These are phyloP conservation scores for Osmanthus fragrans DNA, from an alignment of 257 asterid genomes.

Conservation along the genomic window DNA sequence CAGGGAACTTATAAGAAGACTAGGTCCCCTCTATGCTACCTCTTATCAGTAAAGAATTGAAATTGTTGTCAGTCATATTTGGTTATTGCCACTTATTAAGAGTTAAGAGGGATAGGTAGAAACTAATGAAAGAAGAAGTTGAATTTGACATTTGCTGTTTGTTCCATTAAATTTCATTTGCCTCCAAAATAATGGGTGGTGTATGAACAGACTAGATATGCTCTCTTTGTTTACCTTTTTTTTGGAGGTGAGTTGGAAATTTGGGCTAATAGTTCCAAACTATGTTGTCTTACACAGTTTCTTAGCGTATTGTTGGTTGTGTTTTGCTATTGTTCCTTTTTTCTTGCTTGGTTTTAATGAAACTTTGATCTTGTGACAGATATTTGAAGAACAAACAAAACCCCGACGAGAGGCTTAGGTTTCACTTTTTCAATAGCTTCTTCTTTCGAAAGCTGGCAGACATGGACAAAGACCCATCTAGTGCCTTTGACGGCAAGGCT, in stretches of 20 bases:
- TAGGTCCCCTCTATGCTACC: not conserved
- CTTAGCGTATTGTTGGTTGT: conserved; percentile 12
- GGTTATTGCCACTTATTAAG: conserved; percentile 1
- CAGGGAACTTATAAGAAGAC: not conserved
- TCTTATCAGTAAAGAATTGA: conserved; percentile 9
- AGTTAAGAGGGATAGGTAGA: conserved; percentile 1
- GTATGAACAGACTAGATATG: conserved; percentile 6
- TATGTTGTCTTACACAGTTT: conserved; percentile 14
- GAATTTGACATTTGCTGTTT: conserved; percentile 14
- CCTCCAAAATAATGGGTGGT: conserved; percentile 10
- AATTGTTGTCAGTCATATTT: not conserved
- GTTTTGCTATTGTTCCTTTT: conserved; percentile 2
- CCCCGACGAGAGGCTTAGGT: conserved; percentile 55
- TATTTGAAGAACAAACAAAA: conserved; percentile 62
- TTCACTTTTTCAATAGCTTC: conserved; percentile 92
- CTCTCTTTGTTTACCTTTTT: not conserved
- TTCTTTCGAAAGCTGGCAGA: conserved; percentile 93
- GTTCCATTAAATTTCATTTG: conserved; percentile 13
- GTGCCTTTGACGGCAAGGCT: conserved; percentile 81
- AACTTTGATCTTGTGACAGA: conserved; percentile 48
- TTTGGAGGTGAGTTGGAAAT: not conserved
- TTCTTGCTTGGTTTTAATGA: conserved; percentile 23
- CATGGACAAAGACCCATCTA: conserved; percentile 89
- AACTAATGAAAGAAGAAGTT: conserved; percentile 8
- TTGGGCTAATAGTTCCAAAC: conserved; percentile 17